These are phyloP conservation scores for Beauveria sp. DNA, from an alignment of 2,329 filamentous ascomycete species.

Conservation along the genomic window DNA sequence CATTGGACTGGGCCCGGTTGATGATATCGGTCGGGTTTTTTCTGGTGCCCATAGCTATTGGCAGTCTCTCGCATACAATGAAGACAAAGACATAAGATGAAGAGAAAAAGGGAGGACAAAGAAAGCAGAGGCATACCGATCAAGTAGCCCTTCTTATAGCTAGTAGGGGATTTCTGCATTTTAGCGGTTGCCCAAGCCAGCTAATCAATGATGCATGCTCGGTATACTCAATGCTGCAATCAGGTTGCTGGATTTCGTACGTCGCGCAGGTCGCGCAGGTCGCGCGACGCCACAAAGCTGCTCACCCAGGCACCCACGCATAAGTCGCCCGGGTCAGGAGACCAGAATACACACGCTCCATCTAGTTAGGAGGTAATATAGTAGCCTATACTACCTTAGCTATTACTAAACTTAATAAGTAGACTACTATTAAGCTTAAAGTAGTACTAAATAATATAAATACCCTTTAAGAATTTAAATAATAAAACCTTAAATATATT, in stretches of 20 bases:
- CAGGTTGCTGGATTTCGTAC: background rate
- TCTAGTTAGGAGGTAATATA: no score
- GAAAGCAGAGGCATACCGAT: background rate
- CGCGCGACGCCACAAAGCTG: background rate
- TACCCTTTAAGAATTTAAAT: no score
- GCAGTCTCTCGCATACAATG: background rate
- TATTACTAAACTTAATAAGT: no score
- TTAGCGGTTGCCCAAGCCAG: background rate
- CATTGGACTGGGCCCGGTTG: background rate
- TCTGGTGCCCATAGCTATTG: background rate
- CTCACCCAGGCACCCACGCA: constrained; percentile 4
- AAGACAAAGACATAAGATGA: background rate
- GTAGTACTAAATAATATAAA: no score
- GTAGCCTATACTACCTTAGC: no score
- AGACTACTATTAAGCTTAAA: no score
- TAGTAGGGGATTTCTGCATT: background rate
- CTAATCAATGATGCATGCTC: background rate
- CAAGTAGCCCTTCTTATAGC: background rate
- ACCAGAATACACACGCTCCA: background rate
- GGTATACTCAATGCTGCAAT: background rate
- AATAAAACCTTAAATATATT: no score
- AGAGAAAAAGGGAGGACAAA: background rate
- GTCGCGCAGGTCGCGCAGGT: background rate
- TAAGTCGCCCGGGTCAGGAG: constrained; percentile 2
- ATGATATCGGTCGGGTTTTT: background rate